Evolutionary conservation across 768 basidiomycete species (phyloP).

Genomic region (Russula dissimulans): DNA sequence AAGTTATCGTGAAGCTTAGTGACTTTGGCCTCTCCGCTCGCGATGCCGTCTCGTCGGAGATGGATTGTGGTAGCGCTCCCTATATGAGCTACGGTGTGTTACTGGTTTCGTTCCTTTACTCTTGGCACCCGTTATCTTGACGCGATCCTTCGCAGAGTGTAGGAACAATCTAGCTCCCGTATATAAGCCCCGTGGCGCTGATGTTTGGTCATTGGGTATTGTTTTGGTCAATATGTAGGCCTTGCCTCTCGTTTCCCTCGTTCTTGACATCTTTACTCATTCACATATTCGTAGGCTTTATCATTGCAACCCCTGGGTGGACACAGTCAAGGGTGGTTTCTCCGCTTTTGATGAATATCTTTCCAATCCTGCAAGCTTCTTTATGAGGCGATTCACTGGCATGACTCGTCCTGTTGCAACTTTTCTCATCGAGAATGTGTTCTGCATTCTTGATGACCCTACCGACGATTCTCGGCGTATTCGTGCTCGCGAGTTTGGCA

Average conservation of each 20-base stretch:
- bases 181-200: constrained; percentile 89
- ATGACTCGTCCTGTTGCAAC: constrained; percentile 83
- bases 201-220: constrained; percentile 98
- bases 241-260: neutral
- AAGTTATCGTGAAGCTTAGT: constrained; percentile 91
- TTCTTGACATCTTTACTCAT: constrained; percentile 11
- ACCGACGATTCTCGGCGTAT: constrained; percentile 54
- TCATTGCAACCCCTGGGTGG: constrained; percentile 97
- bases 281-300: constrained; percentile 57
- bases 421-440: constrained; percentile 75
- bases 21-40: constrained; percentile 95
- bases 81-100: constrained; percentile 94
- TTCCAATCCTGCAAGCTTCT: constrained; percentile 72
- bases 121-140: neutral
- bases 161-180: constrained; percentile 94
- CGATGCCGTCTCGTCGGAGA: constrained; percentile 82
- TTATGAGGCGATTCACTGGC: constrained; percentile 83
- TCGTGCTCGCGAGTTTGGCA: constrained; percentile 74
- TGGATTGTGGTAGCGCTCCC: constrained; percentile 97
- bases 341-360: constrained; percentile 76
- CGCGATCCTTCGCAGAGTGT: constrained; percentile 54
- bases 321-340: constrained; percentile 75
- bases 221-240: constrained; percentile 96
- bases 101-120: constrained; percentile 15
- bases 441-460: constrained; percentile 65